Conservation (phyloP, 1,139 yeast genomes). For the Nakaseomyces bracarensis region DNA sequence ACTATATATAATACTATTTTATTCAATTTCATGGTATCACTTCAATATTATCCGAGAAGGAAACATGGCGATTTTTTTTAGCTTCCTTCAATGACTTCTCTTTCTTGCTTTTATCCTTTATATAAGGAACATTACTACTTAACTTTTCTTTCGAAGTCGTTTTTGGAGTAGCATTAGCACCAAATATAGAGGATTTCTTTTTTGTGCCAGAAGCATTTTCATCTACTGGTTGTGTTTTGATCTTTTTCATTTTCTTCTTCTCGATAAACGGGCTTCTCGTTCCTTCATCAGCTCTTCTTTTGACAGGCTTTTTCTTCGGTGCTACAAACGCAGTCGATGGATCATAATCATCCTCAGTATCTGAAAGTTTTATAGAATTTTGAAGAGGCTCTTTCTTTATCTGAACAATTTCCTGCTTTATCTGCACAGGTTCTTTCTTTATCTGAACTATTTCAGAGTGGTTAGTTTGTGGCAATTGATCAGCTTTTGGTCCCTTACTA, state of each 20-base stretch:
- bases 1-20: no score
- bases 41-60: conserved; percentile 17
- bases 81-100: conserved; percentile 9
- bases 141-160: background rate
- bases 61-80: conserved; percentile 15
- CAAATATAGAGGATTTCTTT: conserved; percentile 30
- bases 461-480: no score
- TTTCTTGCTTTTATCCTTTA: conserved; percentile 14
- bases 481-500: no score
- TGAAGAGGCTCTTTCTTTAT: background rate
- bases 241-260: conserved; percentile 6
- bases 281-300: conserved; percentile 1
- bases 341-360: conserved; percentile 7
- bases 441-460: no score
- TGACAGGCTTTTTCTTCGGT: conserved; percentile 6
- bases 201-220: conserved; percentile 19
- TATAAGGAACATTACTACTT: conserved; percentile 13
- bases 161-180: conserved; percentile 15
- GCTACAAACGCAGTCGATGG: background rate
- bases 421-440: background rate
- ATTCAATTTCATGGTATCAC: conserved; percentile 14
- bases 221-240: conserved; percentile 3
- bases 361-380: conserved; percentile 1
- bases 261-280: conserved; percentile 1
- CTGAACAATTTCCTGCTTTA: background rate